Conservation (phyloP, 306 rosid genomes). For the Lablab purpureus region DNA sequence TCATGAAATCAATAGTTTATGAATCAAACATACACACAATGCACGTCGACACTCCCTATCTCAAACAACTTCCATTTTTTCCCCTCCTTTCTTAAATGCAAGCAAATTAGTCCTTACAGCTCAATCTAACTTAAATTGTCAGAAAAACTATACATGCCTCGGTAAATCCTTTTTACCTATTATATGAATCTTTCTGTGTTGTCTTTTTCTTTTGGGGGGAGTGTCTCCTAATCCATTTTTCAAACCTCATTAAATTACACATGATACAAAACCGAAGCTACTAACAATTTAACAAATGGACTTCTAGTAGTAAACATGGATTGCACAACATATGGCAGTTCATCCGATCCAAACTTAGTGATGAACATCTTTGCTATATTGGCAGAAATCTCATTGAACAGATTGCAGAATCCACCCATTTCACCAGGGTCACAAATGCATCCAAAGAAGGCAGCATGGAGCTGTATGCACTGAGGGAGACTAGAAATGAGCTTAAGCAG, state of each 20-base stretch:
- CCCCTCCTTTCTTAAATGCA: not conserved
- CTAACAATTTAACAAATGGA: not conserved
- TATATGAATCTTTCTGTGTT: too few relatives aligned
- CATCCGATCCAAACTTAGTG: not conserved
- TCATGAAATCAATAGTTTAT: too few relatives aligned
- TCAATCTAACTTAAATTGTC: not conserved
- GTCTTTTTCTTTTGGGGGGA: too few relatives aligned
- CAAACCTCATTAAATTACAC: not conserved
- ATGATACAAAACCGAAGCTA: not conserved
- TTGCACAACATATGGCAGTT: not conserved
- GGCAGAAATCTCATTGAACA: not conserved
- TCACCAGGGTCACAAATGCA: not conserved
- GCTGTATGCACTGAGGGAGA: not conserved
- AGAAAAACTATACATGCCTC: too few relatives aligned
- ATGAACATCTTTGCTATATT: not conserved
- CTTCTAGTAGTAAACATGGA: not conserved
- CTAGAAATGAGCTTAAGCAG: not conserved
- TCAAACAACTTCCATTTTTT: too few relatives aligned
- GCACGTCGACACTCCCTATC: not conserved
- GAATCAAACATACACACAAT: too few relatives aligned
- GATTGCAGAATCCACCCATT: conserved; percentile 30
- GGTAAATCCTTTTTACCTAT: too few relatives aligned
- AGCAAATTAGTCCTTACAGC: conserved; percentile 8
- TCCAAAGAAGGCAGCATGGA: conserved; percentile 27
- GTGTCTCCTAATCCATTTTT: not conserved